A percentile compares a stretch with the other conserved stretches of the same genome.
Evolutionary conservation across 208 protist genomes (phyloP).

Genomic region (Acanthamoeba triangularis): DNA sequence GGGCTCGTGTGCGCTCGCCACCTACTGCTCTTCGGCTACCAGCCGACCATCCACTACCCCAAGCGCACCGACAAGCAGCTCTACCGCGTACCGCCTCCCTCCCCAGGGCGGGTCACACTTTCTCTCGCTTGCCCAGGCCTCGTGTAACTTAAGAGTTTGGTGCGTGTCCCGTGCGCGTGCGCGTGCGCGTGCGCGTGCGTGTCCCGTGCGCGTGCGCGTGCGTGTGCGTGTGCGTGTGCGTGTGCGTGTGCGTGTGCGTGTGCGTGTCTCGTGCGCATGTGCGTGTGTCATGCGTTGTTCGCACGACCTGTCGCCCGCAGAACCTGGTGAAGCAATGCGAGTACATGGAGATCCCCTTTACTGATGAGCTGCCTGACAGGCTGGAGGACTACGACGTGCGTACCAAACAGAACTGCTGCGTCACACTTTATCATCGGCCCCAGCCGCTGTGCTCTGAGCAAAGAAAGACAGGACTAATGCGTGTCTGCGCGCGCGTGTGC

Average conservation of each 20-base stretch:
- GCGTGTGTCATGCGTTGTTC: neutral
- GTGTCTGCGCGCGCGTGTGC: no score
- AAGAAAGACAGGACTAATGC: no score
- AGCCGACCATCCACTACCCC: conserved; percentile 37
- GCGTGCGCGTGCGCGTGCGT: neutral
- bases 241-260: no score
- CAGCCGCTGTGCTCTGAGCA: no score
- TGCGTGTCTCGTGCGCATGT: no score
- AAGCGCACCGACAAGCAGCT: conserved; percentile 47
- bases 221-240: neutral
- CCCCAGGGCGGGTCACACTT: no score
- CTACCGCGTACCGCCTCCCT: neutral
- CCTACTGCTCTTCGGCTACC: conserved; percentile 55
- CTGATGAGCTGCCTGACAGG: neutral
- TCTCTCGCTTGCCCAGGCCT: no score
- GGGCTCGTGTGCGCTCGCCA: conserved; percentile 53
- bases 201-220: neutral
- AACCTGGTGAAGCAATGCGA: conserved; percentile 71
- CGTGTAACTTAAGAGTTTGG: no score
- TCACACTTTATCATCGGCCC: no score
- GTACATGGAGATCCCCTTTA: conserved; percentile 16
- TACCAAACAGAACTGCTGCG: no score
- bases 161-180: neutral
- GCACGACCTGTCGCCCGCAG: neutral
- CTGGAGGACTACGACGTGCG: neutral